These are phyloP conservation scores for Prosopis cineraria DNA, from an alignment of 306 rosid species.

Conservation along the genomic window DNA sequence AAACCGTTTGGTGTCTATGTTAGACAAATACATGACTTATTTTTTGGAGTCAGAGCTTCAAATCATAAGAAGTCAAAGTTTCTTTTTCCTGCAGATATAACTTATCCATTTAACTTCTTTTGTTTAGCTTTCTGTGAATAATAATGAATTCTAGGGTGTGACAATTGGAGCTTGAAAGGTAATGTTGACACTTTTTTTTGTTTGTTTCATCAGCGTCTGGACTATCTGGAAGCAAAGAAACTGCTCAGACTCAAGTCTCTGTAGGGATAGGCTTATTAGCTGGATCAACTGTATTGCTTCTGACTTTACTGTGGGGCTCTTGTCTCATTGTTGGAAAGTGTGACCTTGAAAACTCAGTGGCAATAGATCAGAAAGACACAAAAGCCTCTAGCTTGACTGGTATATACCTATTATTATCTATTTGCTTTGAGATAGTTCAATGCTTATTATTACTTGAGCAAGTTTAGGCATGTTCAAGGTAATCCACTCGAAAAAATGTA, in stretches of 20 bases:
- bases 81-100: background rate
- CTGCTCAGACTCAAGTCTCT: slow-evolving; percentile 72
- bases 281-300: slow-evolving; percentile 81
- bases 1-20: background rate
- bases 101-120: too few species aligned
- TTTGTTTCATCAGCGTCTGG: slow-evolving; percentile 54
- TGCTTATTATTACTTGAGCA: background rate
- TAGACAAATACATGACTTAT: background rate
- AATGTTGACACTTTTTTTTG: background rate
- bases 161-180: background rate
- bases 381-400: slow-evolving; percentile 23
- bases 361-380: slow-evolving; percentile 31
- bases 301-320: slow-evolving; percentile 67
- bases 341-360: slow-evolving; percentile 28
- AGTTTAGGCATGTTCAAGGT: background rate
- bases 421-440: background rate
- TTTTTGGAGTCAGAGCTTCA: too few species aligned
- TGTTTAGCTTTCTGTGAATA: too few species aligned
- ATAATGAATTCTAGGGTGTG: background rate
- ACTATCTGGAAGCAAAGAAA: slow-evolving; percentile 54
- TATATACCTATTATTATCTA: slow-evolving; percentile 5
- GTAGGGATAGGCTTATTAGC: slow-evolving; percentile 79
- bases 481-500: background rate
- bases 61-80: background rate
- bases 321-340: slow-evolving; percentile 68